A percentile compares a stretch with the other conserved stretches of the same genome.
Evolutionary conservation across 441 rosid species (phyloP).

Genomic region (Capsella rubella): DNA sequence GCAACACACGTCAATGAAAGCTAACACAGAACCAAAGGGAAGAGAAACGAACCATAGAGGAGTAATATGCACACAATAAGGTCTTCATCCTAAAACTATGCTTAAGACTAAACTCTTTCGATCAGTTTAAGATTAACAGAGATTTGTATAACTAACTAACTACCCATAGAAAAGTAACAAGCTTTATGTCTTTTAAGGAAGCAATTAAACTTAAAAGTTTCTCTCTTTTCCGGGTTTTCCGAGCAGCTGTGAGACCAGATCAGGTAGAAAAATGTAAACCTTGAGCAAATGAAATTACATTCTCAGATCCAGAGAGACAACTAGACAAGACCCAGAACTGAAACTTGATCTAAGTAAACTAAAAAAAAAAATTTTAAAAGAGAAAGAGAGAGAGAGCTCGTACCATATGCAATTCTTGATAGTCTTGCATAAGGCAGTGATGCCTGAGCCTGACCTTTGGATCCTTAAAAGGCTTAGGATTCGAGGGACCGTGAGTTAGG

Average conservation of each 20-base stretch:
- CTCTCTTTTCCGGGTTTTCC: neutral
- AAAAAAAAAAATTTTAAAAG: neutral
- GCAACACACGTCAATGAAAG: conserved; percentile 2
- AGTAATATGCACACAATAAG: neutral
- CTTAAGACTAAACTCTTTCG: neutral
- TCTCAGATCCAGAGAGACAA: conserved; percentile 38
- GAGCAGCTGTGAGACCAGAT: conserved; percentile 25
- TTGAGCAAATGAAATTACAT: conserved; percentile 11
- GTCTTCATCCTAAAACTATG: neutral
- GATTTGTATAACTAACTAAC: neutral
- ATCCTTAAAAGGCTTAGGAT: conserved; percentile 25
- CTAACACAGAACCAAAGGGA: conserved; percentile 4
- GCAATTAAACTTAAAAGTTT: conserved; percentile 14
- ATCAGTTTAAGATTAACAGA: conserved; percentile 20
- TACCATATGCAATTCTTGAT: conserved; percentile 41
- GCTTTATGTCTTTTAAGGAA: conserved; percentile 30
- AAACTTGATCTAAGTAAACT: conserved; percentile 27
- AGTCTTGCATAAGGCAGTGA: conserved; percentile 46
- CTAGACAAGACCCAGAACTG: conserved; percentile 16
- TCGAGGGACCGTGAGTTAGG: conserved; percentile 9
- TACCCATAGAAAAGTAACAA: neutral
- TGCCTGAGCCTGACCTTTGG: conserved; percentile 34
- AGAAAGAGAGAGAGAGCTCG: neutral
- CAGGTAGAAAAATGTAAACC: conserved; percentile 8
- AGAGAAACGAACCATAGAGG: neutral